These are phyloP conservation scores for Penicillium atrosanguineum DNA, from an alignment of 495 filamentous ascomycete species.

Conservation along the genomic window DNA sequence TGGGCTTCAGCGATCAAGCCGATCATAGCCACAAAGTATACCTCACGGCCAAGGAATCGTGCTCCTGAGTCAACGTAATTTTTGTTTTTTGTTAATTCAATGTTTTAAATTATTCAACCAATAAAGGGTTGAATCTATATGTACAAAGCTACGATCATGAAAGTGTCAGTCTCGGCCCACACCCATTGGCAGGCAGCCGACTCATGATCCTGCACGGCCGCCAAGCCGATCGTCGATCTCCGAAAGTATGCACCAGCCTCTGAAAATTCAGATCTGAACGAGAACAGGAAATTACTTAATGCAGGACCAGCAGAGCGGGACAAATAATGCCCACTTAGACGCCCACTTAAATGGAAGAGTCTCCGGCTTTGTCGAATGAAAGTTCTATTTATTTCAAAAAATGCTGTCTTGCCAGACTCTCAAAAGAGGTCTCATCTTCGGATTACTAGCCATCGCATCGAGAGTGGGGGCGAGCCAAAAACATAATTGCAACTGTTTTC, in stretches of 20 bases:
- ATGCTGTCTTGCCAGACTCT: not conserved
- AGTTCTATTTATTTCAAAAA: not conserved
- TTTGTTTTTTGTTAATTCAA: too few species aligned
- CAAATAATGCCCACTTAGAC: not conserved
- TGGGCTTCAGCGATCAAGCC: not conserved
- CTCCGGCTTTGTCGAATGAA: not conserved
- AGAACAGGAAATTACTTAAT: not conserved
- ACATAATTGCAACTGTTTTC: constrained; percentile 30
- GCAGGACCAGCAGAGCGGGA: not conserved
- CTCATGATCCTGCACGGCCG: not conserved
- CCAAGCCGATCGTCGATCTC: not conserved
- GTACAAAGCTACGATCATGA: not conserved
- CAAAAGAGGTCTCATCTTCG: not conserved
- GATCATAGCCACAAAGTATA: not conserved
- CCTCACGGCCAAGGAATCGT: not conserved
- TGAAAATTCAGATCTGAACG: not conserved
- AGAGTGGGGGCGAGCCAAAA: not conserved
- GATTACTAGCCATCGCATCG: not conserved
- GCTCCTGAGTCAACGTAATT: too few species aligned
- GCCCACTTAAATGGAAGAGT: not conserved
- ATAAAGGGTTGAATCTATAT: too few species aligned
- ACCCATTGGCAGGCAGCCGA: too few species aligned
- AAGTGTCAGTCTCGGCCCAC: too few species aligned
- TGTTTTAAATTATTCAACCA: too few species aligned
- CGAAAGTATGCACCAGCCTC: not conserved